phyloP scores from a whole-genome alignment of 2,329 filamentous ascomycete genomes.

The Fusarium circinatum region DNA sequence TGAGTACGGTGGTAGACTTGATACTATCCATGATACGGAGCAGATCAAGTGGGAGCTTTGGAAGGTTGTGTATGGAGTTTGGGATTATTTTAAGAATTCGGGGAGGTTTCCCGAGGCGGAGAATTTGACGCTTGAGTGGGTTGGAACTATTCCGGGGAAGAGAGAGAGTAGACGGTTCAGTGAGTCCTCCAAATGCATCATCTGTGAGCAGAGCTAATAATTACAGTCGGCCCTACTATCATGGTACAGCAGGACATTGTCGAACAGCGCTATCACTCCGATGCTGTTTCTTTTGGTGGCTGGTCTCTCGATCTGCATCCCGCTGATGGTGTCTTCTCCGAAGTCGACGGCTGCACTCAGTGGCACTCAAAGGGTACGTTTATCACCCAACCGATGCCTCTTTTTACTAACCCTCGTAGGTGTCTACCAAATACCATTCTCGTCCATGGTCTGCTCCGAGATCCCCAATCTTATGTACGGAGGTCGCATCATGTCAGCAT shows the following conservation, averaged over 20 bases:
- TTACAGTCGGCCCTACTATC: slow-evolving; percentile 1
- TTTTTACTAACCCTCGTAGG: background rate
- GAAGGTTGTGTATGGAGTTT: slow-evolving; percentile 21
- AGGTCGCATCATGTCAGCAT: slow-evolving; percentile 16
- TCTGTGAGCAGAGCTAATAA: background rate
- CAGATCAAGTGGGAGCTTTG: slow-evolving; percentile 21
- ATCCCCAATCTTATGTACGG: slow-evolving; percentile 22
- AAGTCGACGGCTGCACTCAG: slow-evolving; percentile 16
- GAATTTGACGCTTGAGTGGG: slow-evolving; percentile 18
- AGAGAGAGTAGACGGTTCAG: slow-evolving; percentile 15
- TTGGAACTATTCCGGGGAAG: slow-evolving; percentile 9
- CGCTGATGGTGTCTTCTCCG: slow-evolving; percentile 17
- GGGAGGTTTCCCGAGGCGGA: slow-evolving; percentile 9
- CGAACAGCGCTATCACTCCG: slow-evolving; percentile 1
- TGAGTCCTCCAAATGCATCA: fast-evolving
- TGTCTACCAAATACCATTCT: slow-evolving; percentile 18
- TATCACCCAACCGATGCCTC: fast-evolving
- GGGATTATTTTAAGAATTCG: slow-evolving; percentile 24
- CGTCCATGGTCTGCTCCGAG: slow-evolving; percentile 2
- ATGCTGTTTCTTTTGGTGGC: slow-evolving; percentile 13
- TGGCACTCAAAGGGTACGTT: slow-evolving; percentile 18
- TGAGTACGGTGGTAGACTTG: slow-evolving; percentile 18
- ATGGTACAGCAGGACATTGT: slow-evolving; percentile 20
- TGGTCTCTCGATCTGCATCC: slow-evolving; percentile 20
- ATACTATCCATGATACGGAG: slow-evolving; percentile 16